Base-by-base conservation (phyloP, 2,329 filamentous ascomycete species). In the Neocatenulostroma microsporum region DNA sequence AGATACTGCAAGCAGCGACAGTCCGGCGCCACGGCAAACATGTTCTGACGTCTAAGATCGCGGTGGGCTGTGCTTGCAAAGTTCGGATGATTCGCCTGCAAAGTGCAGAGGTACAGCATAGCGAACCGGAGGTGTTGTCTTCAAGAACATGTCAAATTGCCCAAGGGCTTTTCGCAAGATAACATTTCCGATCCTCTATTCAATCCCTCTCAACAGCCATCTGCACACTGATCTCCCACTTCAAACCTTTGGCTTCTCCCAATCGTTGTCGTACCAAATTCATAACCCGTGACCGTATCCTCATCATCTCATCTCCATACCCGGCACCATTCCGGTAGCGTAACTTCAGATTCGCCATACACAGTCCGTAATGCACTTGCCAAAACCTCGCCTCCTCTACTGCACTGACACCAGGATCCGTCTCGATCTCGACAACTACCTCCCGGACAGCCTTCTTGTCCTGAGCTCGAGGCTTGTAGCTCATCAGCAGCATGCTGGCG, bases 331-430 rank as follows among this genome's bases (percentile, higher is more conserved):
- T 45, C 29, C 40, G 64, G 58, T 18, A 94, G 75, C 80, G 74
- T 14, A 98, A 63, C 60, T 86, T 93, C 48, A 98, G 61, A 57
- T 93, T 95, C 7, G 91, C 91, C 82, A 96, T 94, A 56, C 87
- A 94, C 26, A 96, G 70, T 2, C 89, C 88, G 58, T 96, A 95
- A 62, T 98, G 91, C 11, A 95, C 91, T 66, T 98, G 91, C 91
- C 91, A 98, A 62, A 98, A 94, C 56, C 87, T 80, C 2, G 88
- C 89, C 54, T 95, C 88, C 40, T 95, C 85, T 30, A 98, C 78
- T 1, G 74, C 73, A 29, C 74, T 74, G 18, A 96, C 78, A 37
- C 74, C 73, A 2, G 83, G 78, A 51, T 95, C 87, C 2, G 78
- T 73, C 58, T 87, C 81, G 34, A 98, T 88, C 58, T 94, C 86